Conservation (phyloP, 306 rosid species). For the Lathyrus sativus region DNA sequence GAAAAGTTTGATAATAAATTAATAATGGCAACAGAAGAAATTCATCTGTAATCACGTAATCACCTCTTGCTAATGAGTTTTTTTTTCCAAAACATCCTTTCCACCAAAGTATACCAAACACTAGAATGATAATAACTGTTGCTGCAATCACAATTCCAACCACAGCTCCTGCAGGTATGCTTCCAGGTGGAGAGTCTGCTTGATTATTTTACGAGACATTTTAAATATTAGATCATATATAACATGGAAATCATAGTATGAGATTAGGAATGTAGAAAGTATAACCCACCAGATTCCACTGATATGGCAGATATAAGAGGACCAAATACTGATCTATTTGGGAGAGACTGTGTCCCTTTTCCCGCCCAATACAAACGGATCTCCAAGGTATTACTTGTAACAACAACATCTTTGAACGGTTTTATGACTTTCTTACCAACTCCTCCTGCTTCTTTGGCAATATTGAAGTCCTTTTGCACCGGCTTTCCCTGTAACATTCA, state of each 20-base stretch:
- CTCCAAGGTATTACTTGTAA: conserved; percentile 40
- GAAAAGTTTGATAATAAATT: background rate
- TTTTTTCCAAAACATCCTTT: conserved; percentile 34
- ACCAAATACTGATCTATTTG: conserved; percentile 54
- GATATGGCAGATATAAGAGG: conserved; percentile 74
- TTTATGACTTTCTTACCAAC: conserved; percentile 4
- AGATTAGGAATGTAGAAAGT: background rate
- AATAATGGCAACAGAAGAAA: background rate
- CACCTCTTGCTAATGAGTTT: conserved; percentile 38
- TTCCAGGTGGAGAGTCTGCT: conserved; percentile 24
- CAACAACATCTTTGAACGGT: background rate
- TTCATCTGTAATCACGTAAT: conserved; percentile 27
- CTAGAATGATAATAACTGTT: conserved; percentile 15
- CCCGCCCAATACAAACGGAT: conserved; percentile 69
- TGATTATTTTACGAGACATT: background rate
- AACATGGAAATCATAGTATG: background rate
- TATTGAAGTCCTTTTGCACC: conserved; percentile 53
- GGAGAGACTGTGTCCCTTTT: conserved; percentile 60
- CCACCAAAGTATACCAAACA: conserved; percentile 42
- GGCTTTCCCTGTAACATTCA: conserved; percentile 41
- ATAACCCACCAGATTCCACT: background rate
- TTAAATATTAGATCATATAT: background rate
- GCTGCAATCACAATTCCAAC: conserved; percentile 49
- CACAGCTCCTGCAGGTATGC: conserved; percentile 35
- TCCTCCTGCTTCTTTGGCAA: conserved; percentile 47